Evolutionary conservation across 148 eudicot species (phyloP), one percentile per base, ranked within the genome.

Genomic region (Pharnaceum exiguum): DNA sequence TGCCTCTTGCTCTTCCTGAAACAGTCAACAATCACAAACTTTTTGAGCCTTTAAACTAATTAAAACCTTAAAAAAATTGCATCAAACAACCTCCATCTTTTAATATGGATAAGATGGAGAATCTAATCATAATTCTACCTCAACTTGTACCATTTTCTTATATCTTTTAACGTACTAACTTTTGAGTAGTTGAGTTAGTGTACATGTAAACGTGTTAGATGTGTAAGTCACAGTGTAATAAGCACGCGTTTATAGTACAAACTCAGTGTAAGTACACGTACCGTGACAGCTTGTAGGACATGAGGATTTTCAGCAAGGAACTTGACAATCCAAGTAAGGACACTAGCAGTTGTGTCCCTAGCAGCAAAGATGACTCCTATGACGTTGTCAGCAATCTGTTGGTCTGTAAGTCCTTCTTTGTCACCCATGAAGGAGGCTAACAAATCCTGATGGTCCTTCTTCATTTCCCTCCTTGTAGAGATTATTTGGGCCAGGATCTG

Each of bases 281-380:
- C 98, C 45, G 86, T 88, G 76, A 93, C 96, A 26, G 89, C 77
- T 47, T 79, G 80, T 0, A 93, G 77, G 35, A 88, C 86, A 35
- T 75, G 59, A 1, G 90, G 96, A 44, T 88, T 73, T 22, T 93
- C 99, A 13, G 79, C 91, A 6, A 93, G 78, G 79, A 60, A 93
- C 72, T 93, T 93, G 61, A 93, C 32, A 7, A 93, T 81, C 99
- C 99, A 88, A 12, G 98, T 93, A 0, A 93, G 75, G 28, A 85
- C 86, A 60, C 90, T 93, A 29, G 99, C 95, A 5, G 99, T 93
- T 27, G 99, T 93, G 57, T 93, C 99, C 1, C 99, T 71, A 16
- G 99, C 96, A 3, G 98, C 98, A 45, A 93, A 93, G 15, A 93
- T 85, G 19, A 88, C 95, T 33, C 98, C 99, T 11, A 93, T 88